phyloP scores from a whole-genome alignment of 805 yeast species.

The Monosporozyma yasuniensis region DNA sequence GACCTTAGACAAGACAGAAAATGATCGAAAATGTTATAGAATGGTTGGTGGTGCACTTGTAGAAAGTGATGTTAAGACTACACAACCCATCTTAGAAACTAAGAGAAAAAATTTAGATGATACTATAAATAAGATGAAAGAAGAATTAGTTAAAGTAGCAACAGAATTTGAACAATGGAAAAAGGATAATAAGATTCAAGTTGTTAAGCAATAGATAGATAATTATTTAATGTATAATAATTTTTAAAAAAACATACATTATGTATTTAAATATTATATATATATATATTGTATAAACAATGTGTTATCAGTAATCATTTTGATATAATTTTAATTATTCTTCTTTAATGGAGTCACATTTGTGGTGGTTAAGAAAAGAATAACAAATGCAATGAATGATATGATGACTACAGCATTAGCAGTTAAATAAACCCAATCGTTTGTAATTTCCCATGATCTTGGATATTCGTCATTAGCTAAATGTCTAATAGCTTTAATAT shows the following conservation, averaged over 20 bases:
- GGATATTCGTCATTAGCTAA: conserved; percentile 91
- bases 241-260: no score
- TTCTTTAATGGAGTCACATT: conserved; percentile 15
- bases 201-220: conserved; percentile 20
- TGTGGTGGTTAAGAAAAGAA: conserved; percentile 38
- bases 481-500: conserved; percentile 80
- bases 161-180: conserved; percentile 29
- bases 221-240: no score
- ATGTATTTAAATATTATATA: no score
- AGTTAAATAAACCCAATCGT: conserved; percentile 84
- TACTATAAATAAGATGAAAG: conserved; percentile 24
- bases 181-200: conserved; percentile 30
- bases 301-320: no score
- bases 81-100: conserved; percentile 49
- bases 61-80: conserved; percentile 74
- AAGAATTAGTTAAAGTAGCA: conserved; percentile 24
- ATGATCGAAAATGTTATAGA: conserved; percentile 73
- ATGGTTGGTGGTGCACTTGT: conserved; percentile 92
- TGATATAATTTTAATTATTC: conserved; percentile 9
- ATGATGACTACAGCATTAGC: conserved; percentile 58
- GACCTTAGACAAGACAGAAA: conserved; percentile 44
- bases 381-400: conserved; percentile 74
- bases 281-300: background rate
- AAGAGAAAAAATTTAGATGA: conserved; percentile 41
- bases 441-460: conserved; percentile 86